These are phyloP conservation scores for Echeveria elegans DNA, from an alignment of 164 flowering plant species.

Conservation along the genomic window DNA sequence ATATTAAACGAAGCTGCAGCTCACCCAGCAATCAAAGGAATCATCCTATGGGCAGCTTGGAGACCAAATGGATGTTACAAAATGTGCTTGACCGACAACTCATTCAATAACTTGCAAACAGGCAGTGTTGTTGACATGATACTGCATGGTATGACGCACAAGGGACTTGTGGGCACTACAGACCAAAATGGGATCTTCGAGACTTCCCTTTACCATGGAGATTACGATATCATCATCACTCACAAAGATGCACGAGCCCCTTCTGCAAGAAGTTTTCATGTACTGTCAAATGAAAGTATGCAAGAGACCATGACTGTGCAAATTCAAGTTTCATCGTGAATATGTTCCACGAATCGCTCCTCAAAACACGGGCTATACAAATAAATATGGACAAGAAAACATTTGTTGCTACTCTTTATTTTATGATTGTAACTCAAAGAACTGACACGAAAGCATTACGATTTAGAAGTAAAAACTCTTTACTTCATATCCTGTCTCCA, in stretches of 20 bases:
- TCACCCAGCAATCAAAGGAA: conserved; percentile 42
- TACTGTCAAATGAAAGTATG: background rate
- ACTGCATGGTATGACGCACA: background rate
- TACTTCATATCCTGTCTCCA: too few species aligned
- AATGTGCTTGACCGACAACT: conserved; percentile 22
- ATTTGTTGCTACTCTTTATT: background rate
- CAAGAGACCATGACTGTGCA: background rate
- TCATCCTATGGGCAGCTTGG: conserved; percentile 28
- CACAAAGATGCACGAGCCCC: background rate
- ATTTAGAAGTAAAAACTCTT: too few species aligned
- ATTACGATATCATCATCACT: conserved; percentile 1
- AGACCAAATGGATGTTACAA: conserved; percentile 15
- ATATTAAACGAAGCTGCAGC: conserved; percentile 30
- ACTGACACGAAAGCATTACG: background rate
- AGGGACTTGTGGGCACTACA: conserved; percentile 6
- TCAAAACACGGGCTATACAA: background rate
- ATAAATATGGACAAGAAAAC: background rate
- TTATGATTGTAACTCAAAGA: background rate
- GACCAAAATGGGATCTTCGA: conserved; percentile 7
- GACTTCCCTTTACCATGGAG: conserved; percentile 9
- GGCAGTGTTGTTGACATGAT: conserved; percentile 37
- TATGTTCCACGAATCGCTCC: background rate
- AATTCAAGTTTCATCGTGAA: background rate
- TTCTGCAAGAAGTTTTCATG: background rate
- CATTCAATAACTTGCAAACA: conserved; percentile 22